Conservation (phyloP, 1,284 basidiomycete species). For the Fomitiporia mediterranea region DNA sequence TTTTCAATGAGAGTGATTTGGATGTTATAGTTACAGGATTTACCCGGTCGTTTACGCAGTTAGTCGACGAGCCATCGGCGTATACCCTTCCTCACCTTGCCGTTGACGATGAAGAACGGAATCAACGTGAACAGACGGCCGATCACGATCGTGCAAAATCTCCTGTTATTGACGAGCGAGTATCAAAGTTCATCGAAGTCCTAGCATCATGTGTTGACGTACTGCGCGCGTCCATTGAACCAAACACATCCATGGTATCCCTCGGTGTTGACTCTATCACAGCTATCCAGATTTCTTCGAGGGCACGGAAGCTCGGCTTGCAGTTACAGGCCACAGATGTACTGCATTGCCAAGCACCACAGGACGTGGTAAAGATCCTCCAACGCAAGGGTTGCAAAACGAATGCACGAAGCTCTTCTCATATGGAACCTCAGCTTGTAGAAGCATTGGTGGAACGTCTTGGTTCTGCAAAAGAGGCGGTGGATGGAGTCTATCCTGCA, state of each 20-base stretch:
- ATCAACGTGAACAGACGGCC: neutral
- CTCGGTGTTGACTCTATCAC: slow-evolving; percentile 52
- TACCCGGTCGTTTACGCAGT: slow-evolving; percentile 27
- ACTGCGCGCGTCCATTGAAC: slow-evolving; percentile 26
- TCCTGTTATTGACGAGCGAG: neutral
- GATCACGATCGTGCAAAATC: neutral
- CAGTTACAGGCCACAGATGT: slow-evolving; percentile 37
- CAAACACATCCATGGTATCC: slow-evolving; percentile 34
- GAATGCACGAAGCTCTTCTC: neutral
- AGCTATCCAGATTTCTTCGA: slow-evolving; percentile 42
- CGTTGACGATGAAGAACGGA: neutral
- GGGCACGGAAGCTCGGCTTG: slow-evolving; percentile 35
- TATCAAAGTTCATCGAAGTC: slow-evolving; percentile 22
- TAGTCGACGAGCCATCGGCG: slow-evolving; percentile 27
- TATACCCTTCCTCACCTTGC: neutral
- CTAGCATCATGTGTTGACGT: slow-evolving; percentile 27
- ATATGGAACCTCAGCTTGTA: neutral
- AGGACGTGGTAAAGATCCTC: slow-evolving; percentile 22
- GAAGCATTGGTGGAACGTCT: slow-evolving; percentile 19
- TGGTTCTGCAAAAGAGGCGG: slow-evolving; percentile 19
- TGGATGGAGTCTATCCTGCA: slow-evolving; percentile 21
- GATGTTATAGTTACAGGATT: slow-evolving; percentile 28
- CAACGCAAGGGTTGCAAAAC: neutral
- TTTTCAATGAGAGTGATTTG: slow-evolving; percentile 29
- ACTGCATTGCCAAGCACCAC: slow-evolving; percentile 36